A percentile compares a stretch with the other conserved stretches of the same genome.
Evolutionary conservation across 352 stramenopile species (phyloP).

Genomic region (Pythium plurisporium): DNA sequence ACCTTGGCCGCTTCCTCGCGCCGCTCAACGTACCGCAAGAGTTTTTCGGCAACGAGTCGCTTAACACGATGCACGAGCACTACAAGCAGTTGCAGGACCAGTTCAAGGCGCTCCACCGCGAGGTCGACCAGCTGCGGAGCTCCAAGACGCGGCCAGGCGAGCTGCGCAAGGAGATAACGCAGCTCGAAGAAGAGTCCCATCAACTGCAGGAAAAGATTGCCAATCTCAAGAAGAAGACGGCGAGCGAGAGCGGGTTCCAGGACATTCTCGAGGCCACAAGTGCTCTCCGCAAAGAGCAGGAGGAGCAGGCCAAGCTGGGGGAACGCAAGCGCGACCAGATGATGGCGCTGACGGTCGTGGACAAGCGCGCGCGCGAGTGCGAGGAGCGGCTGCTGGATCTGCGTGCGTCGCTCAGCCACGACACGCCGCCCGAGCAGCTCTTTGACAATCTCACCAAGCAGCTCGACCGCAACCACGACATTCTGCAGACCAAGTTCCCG

Average conservation of each 20-base stretch:
- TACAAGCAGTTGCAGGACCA: constrained; percentile 93
- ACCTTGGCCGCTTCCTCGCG: constrained; percentile 90
- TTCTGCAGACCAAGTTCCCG: constrained; percentile 68
- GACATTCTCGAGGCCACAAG: constrained; percentile 90
- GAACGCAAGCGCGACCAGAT: constrained; percentile 89
- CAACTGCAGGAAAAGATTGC: constrained; percentile 91
- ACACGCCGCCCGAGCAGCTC: constrained; percentile 82
- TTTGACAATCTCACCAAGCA: constrained; percentile 81
- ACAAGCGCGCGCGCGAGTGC: constrained; percentile 74
- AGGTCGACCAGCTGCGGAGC: constrained; percentile 77
- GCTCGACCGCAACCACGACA: constrained; percentile 69
- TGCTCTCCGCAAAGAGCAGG: constrained; percentile 90
- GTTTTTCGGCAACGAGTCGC: constrained; percentile 86
- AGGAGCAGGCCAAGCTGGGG: constrained; percentile 90
- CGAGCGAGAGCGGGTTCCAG: constrained; percentile 76
- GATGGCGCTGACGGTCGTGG: constrained; percentile 74
- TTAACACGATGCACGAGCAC: constrained; percentile 82
- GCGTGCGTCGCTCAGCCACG: constrained; percentile 59
- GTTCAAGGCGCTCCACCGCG: constrained; percentile 90
- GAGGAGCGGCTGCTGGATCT: constrained; percentile 72
- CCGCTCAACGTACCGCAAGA: constrained; percentile 92
- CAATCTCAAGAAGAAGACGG: constrained; percentile 86
- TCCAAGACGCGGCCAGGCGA: constrained; percentile 80
- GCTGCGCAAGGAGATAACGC: constrained; percentile 86
- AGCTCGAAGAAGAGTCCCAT: constrained; percentile 89